A percentile compares a stretch with the other conserved stretches of the same genome.
Evolutionary conservation across 164 flowering plant species (phyloP).

Genomic region (Nymphaea thermarum): DNA sequence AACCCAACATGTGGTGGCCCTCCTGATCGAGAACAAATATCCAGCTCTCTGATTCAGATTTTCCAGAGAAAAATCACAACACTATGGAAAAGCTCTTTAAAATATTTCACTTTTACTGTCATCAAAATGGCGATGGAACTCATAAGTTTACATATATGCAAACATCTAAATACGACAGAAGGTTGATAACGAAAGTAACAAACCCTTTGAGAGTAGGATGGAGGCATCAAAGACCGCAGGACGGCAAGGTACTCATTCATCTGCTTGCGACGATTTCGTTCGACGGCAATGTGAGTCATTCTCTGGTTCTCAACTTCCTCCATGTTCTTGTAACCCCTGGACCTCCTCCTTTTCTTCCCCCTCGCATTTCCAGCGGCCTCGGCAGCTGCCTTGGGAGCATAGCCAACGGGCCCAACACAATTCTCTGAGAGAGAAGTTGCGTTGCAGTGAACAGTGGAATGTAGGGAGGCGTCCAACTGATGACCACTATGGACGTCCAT

Average conservation of each 20-base stretch:
- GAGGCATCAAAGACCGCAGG: conserved; percentile 47
- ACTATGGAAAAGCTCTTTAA: no score
- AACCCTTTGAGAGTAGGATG: conserved; percentile 49
- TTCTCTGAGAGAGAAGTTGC: background rate
- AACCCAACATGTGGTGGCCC: no score
- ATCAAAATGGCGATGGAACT: no score
- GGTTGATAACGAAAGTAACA: background rate
- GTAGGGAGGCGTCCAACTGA: conserved; percentile 12
- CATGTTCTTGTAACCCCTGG: conserved; percentile 29
- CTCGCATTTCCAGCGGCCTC: conserved; percentile 2
- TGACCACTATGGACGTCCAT: conserved; percentile 6
- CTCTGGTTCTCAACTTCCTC: conserved; percentile 54
- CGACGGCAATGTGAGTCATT: conserved; percentile 57
- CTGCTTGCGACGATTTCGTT: conserved; percentile 46
- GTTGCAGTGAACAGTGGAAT: conserved; percentile 2
- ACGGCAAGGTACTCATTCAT: conserved; percentile 50
- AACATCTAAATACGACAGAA: background rate
- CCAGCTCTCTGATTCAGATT: no score
- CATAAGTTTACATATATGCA: background rate
- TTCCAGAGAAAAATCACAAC: no score
- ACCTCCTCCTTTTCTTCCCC: conserved; percentile 27
- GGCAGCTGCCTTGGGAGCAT: background rate
- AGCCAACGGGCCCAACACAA: background rate
- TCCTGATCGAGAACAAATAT: no score
- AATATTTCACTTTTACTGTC: no score